Conservation (phyloP, 345 rosid genomes). For the Lagerstroemia speciosa region DNA sequence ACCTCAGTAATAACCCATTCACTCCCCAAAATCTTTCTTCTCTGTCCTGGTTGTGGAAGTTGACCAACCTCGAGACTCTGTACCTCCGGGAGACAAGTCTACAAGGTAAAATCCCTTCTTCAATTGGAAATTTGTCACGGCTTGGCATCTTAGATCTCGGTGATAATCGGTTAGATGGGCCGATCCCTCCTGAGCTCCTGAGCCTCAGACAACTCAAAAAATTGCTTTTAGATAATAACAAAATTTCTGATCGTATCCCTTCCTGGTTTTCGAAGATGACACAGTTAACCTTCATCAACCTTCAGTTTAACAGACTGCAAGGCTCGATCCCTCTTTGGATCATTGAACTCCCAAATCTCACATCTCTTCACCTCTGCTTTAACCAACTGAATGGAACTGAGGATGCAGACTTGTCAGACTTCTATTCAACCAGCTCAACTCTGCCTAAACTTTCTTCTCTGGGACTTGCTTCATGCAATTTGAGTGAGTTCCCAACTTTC, state of each 20-base stretch:
- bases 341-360: slow-evolving; percentile 9
- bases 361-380: background rate
- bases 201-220: background rate
- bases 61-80: slow-evolving; percentile 2
- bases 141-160: background rate
- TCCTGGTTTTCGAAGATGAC: slow-evolving; percentile 13
- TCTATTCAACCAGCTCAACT: slow-evolving; percentile 2
- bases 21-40: background rate
- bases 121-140: background rate
- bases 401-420: background rate
- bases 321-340: slow-evolving; percentile 15
- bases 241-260: slow-evolving; percentile 5
- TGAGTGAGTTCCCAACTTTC: slow-evolving; percentile 11
- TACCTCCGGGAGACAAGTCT: background rate
- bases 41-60: background rate
- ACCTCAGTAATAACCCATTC: background rate
- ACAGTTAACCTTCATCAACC: accelerated
- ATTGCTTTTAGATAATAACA: background rate
- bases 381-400: slow-evolving; percentile 14
- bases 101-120: background rate
- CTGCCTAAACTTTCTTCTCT: background rate
- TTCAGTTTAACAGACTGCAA: slow-evolving; percentile 2
- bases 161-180: background rate
- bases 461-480: slow-evolving; percentile 13
- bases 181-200: slow-evolving; percentile 4